Conservation (phyloP, 2,329 filamentous ascomycete genomes). For the Magnaporthiopsis incrustans region DNA sequence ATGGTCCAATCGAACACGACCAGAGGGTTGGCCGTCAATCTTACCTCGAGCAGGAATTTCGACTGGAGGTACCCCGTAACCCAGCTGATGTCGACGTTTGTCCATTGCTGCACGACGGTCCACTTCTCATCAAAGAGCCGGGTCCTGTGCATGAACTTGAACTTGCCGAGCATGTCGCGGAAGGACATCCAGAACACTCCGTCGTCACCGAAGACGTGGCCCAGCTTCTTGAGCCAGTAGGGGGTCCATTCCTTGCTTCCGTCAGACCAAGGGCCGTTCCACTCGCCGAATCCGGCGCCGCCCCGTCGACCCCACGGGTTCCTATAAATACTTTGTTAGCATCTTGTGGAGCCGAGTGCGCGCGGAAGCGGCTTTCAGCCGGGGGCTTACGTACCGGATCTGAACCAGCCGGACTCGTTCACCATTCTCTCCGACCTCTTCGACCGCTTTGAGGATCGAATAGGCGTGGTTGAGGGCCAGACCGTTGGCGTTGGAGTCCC, state of each 20-base stretch:
- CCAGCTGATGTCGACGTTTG: conserved; percentile 34
- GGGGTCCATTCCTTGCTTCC: conserved; percentile 68
- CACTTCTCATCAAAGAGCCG: conserved; percentile 37
- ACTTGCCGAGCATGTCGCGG: conserved; percentile 35
- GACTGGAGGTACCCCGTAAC: conserved; percentile 35
- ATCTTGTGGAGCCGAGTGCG: conserved; percentile 10
- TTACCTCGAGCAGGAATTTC: conserved; percentile 31
- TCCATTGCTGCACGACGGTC: conserved; percentile 37
- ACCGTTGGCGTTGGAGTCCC: conserved; percentile 27
- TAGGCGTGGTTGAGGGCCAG: conserved; percentile 41
- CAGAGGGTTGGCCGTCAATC: neutral
- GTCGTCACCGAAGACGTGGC: conserved; percentile 61
- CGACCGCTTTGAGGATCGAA: conserved; percentile 39
- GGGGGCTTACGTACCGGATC: conserved; percentile 28
- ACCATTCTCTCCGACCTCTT: conserved; percentile 32
- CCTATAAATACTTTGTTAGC: conserved; percentile 29
- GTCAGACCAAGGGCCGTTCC: conserved; percentile 67
- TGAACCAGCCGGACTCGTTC: conserved; percentile 31
- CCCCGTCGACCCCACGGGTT: conserved; percentile 63
- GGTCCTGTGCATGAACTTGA: conserved; percentile 35
- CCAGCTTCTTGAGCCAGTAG: conserved; percentile 60
- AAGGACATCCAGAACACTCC: conserved; percentile 45
- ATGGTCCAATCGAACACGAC: neutral
- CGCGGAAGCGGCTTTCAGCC: too few relatives aligned
- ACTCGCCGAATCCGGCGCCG: conserved; percentile 41